Conservation (phyloP, 345 rosid genomes). For the Bruguiera sexangula region DNA sequence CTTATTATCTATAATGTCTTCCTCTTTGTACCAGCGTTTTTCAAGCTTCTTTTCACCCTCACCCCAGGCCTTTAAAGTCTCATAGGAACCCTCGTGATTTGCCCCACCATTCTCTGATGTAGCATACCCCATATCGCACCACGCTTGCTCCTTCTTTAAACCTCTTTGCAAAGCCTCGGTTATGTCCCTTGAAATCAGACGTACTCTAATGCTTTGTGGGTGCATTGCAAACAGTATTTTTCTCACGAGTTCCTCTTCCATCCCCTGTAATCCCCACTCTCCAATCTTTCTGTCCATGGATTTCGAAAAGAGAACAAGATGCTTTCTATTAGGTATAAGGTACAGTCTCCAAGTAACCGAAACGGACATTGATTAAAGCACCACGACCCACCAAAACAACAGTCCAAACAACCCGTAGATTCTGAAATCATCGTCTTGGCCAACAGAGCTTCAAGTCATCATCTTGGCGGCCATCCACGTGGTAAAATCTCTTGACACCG, state of each 20-base stretch:
- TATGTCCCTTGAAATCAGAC: conserved; percentile 59
- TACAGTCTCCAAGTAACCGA: conserved; percentile 70
- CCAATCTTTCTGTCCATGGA: conserved; percentile 61
- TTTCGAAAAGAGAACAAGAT: conserved; percentile 70
- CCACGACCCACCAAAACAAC: conserved; percentile 61
- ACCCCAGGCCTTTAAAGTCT: conserved; percentile 42
- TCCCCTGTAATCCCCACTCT: conserved; percentile 56
- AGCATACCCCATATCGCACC: conserved; percentile 71
- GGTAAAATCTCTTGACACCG: conserved; percentile 51
- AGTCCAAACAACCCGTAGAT: conserved; percentile 48
- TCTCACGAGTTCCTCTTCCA: conserved; percentile 52
- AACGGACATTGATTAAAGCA: conserved; percentile 46
- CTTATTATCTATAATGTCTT: conserved; percentile 72
- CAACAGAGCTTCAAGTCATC: conserved; percentile 55
- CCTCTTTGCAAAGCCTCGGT: conserved; percentile 79
- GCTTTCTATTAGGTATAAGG: conserved; percentile 78
- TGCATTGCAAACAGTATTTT: conserved; percentile 64
- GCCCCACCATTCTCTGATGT: conserved; percentile 35
- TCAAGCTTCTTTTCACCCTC: conserved; percentile 29
- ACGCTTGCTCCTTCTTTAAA: conserved; percentile 55
- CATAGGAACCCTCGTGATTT: conserved; percentile 34
- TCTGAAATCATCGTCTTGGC: conserved; percentile 55
- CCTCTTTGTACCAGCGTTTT: conserved; percentile 55
- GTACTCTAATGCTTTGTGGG: conserved; percentile 73
- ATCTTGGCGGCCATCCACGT: conserved; percentile 58